Percentiles rank a stretch among this genome's conserved stretches.
These are phyloP conservation scores for Cucurbita moschata DNA, from an alignment of 306 rosid species.

Conservation along the genomic window DNA sequence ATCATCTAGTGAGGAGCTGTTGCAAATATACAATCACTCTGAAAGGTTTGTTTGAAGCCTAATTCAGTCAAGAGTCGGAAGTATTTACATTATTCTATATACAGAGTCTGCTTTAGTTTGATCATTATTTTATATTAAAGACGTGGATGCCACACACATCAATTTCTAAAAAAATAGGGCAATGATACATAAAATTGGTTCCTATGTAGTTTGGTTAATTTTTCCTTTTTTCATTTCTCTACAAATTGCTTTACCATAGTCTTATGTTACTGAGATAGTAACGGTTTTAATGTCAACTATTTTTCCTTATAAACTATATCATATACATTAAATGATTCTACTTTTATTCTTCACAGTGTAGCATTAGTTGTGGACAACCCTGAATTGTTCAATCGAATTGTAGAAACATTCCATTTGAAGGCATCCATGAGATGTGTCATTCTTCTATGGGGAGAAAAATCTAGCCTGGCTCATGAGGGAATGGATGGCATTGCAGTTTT, in stretches of 20 bases:
- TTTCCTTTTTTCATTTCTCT: neutral
- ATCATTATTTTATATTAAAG: neutral
- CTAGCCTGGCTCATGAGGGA: slow-evolving; percentile 28
- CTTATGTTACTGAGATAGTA: neutral
- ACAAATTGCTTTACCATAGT: neutral
- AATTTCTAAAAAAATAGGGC: neutral
- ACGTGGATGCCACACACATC: neutral
- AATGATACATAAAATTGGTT: neutral
- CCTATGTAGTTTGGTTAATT: neutral
- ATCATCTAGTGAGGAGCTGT: slow-evolving; percentile 67
- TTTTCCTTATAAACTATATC: neutral
- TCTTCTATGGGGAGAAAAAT: slow-evolving; percentile 94
- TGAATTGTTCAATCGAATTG: slow-evolving; percentile 59
- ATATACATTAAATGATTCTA: neutral
- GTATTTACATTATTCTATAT: neutral
- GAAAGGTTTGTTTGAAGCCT: slow-evolving; percentile 43
- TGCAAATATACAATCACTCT: slow-evolving; percentile 73
- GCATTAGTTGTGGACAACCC: slow-evolving; percentile 79
- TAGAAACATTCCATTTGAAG: slow-evolving; percentile 38
- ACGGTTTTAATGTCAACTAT: neutral
- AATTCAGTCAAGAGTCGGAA: neutral
- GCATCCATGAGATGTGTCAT: slow-evolving; percentile 48
- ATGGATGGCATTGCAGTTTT: slow-evolving; percentile 35
- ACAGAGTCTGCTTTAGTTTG: neutral
- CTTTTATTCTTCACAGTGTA: slow-evolving; percentile 34